Base-by-base conservation (phyloP, 495 filamentous ascomycete genomes). In the Xylaria castorea region DNA sequence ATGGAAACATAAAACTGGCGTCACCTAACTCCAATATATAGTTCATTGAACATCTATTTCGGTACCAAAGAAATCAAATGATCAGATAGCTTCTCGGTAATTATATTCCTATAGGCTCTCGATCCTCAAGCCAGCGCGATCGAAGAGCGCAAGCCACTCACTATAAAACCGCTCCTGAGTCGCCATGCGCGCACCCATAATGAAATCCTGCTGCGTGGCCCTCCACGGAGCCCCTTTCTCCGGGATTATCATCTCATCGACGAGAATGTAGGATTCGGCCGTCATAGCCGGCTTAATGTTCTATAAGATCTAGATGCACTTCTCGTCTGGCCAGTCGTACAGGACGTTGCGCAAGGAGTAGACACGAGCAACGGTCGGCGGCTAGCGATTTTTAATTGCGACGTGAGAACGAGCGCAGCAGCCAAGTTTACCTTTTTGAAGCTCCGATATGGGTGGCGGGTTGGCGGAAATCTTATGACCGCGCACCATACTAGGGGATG, bases 291-390 rank as follows among this genome's bases (percentile, higher is more conserved):
- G 71, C 22, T 72, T 77, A 30, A 83, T 64, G 20, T 81, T 75
- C 61, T 77, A 72, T 25, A 88, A 72, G 34, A 87, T 84, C 22
- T 73, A 71, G 7, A 80, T 40, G 44, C 78, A 80, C 60, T 82
- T 79, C 27, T 82, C 79, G 63, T 86, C 80, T 0, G 82, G 74
- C 74, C 76, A 84, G 75, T 87, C 82, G 69, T 87, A 85, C n/a
- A 89, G 68, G 22, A 88, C 76, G 42, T 80, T 77, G 22, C 84
- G 83, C 36, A 87, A 68, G 67, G 85, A 88, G 68, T 88, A 88
- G 1, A 75, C 76, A 20, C 80, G 80, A 1, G 86, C 81, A n/a
- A n/a, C n/a, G n/a, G n/a, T n/a, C n/a, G n/a, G n/a, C n/a, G n/a
- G n/a, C n/a, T n/a, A n/a, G n/a, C n/a, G n/a, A n/a, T n/a, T n/a